A percentile compares a stretch with the other conserved stretches of the same genome.
Conservation (phyloP, 78 protist species). For the Dictyostelium purpureum region DNA sequence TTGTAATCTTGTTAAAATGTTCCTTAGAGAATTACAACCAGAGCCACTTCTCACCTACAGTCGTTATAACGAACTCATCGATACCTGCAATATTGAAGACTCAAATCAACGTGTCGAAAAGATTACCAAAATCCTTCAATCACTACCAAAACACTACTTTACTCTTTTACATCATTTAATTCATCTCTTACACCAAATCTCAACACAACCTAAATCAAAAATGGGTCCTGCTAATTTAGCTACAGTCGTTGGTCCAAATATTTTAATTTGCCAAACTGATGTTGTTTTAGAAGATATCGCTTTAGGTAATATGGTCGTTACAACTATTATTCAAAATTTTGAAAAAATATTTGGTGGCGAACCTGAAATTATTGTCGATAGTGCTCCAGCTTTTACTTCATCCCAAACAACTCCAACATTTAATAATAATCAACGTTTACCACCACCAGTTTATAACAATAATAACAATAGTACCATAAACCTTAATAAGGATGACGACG, state of each 20-base stretch:
- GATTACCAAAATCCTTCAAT: background rate
- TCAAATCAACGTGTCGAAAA: constrained; percentile 37
- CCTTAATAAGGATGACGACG: background rate
- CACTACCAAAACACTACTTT: constrained; percentile 65
- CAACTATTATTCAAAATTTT: constrained; percentile 72
- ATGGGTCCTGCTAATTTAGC: constrained; percentile 80
- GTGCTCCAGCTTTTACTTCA: background rate
- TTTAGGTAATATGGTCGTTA: constrained; percentile 63
- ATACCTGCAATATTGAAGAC: constrained; percentile 56
- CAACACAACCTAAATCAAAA: constrained; percentile 28
- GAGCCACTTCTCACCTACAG: constrained; percentile 63
- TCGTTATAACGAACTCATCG: constrained; percentile 67
- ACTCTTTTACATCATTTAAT: constrained; percentile 41
- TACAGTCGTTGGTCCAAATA: constrained; percentile 72
- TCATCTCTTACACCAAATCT: constrained; percentile 32
- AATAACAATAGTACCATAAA: background rate
- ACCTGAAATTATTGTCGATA: background rate
- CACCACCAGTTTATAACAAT: background rate
- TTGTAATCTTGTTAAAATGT: constrained; percentile 52
- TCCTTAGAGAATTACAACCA: constrained; percentile 64
- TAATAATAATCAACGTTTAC: background rate
- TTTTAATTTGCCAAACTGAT: constrained; percentile 54
- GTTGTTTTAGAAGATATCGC: constrained; percentile 75
- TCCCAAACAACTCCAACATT: background rate
- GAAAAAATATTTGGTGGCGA: constrained; percentile 66